Base-by-base conservation (phyloP, 108 stramenopile species). In the Cyclotella cryptica region DNA sequence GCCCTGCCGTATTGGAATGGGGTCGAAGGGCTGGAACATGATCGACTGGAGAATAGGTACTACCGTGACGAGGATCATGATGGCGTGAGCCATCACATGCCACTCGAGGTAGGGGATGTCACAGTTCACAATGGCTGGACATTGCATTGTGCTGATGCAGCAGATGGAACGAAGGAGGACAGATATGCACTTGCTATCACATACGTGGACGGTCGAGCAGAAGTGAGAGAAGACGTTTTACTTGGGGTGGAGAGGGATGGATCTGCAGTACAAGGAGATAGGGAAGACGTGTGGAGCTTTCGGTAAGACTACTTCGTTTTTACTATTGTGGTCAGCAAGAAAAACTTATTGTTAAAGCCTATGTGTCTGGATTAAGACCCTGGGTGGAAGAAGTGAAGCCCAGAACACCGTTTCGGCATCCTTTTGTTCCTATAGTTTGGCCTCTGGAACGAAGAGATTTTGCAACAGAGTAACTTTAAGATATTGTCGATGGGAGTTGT, bases 81-180 rank as follows among this genome's bases (percentile, higher is more conserved):
- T 30, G 45, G 28, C 19, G 71, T 77, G 45, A 67, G 77, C n/a
- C 71, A 93, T 69, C 88, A 95, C 66, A 92, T 93, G 91, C 95
- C 92, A 53, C 21, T 96, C 72, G 61, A 74, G 24, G 27, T 92
- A 7, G 92, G 92, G 24, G 90, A 91, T 70, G 80, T 91, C 17
- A 96, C 93, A 1, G 90, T 89, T 24, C 95, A 96, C 59, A 84
- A 86, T 43, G 95, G 95, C 0, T 96, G 92, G 92, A 92, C 92
- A 9, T 60, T 96, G 29, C 95, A 96, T 65, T 91, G 92, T 75
- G 89, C 95, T 8, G 83, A 90, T 73, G 87, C 77, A 18, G 89
- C 85, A 39, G 67, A 69, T 13, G 42, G 22, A 17, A 44, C 55
- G 21, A 57, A 61, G 8, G 61, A 80, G 41, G 93, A 96, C 75